Evolutionary conservation across 805 yeast species (phyloP).

Genomic region (Myxozyma udenii): DNA sequence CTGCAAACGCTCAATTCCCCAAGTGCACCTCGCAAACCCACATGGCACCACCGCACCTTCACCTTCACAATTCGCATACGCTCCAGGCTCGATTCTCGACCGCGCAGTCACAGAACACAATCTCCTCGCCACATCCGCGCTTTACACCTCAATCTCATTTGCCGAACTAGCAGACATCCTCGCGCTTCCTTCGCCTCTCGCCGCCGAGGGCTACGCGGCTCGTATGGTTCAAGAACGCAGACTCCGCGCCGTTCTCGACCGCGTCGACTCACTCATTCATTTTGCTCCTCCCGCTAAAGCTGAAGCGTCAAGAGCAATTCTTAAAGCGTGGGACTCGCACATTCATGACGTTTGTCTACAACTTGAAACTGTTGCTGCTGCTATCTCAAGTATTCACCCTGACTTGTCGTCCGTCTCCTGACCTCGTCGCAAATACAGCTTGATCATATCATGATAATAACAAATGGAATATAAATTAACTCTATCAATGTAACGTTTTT

Average conservation of each 20-base stretch:
- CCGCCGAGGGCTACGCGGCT: conserved; percentile 35
- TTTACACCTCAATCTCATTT: conserved; percentile 34
- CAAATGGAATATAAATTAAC: too few relatives aligned
- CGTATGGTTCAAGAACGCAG: conserved; percentile 37
- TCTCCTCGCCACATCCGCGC: conserved; percentile 36
- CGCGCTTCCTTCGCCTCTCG: conserved; percentile 27
- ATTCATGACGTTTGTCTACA: conserved; percentile 27
- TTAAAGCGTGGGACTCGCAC: conserved; percentile 22
- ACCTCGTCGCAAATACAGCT: too few relatives aligned
- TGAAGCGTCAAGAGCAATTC: conserved; percentile 2
- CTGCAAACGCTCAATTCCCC: conserved; percentile 9
- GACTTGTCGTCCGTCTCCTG: background rate
- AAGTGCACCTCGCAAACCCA: conserved; percentile 7
- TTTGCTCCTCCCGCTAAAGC: conserved; percentile 13
- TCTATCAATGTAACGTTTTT: background rate
- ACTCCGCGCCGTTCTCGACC: conserved; percentile 36
- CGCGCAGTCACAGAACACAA: conserved; percentile 39
- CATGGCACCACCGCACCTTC: background rate
- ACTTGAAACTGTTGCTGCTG: conserved; percentile 31
- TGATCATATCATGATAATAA: too few relatives aligned
- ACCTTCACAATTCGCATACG: conserved; percentile 3
- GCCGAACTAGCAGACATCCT: conserved; percentile 33
- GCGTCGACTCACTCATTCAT: conserved; percentile 32
- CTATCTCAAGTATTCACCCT: conserved; percentile 13
- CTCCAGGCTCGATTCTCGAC: conserved; percentile 32